Conservation (phyloP, 179 eudicot species). For the Pouteria campechiana region DNA sequence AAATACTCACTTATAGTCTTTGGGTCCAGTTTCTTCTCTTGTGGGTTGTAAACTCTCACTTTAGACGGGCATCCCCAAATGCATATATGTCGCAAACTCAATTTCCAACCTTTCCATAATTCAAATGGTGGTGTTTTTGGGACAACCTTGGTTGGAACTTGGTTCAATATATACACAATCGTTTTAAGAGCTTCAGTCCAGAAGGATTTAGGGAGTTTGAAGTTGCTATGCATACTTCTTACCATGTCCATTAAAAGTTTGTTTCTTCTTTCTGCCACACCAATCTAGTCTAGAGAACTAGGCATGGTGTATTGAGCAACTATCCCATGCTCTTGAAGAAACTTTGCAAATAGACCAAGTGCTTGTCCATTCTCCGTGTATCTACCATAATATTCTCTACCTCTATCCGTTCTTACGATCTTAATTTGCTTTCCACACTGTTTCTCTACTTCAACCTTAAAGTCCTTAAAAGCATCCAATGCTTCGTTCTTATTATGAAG, state of each 20-base stretch:
- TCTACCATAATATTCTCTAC: slow-evolving; percentile 7
- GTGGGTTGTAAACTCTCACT: too few species aligned
- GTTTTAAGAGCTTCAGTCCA: slow-evolving; percentile 2
- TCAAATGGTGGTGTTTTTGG: too few species aligned
- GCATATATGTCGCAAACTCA: too few species aligned
- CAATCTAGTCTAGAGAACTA: not conserved
- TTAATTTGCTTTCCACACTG: slow-evolving; percentile 3
- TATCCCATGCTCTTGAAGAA: not conserved
- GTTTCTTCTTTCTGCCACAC: slow-evolving; percentile 2
- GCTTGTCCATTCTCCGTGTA: slow-evolving; percentile 5
- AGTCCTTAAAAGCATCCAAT: not conserved
- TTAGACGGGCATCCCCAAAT: too few species aligned
- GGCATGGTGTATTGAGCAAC: slow-evolving; percentile 2
- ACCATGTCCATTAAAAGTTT: slow-evolving; percentile 4
- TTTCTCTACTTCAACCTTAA: slow-evolving; percentile 2
- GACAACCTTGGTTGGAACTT: not conserved
- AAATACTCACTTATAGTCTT: too few species aligned
- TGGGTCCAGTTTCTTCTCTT: too few species aligned
- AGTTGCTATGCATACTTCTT: slow-evolving; percentile 2
- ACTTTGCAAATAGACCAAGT: not conserved
- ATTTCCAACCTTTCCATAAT: too few species aligned
- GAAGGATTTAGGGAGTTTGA: not conserved
- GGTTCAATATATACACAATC: not conserved
- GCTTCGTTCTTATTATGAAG: not conserved
- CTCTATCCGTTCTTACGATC: slow-evolving; percentile 2